A percentile compares a stretch with the other conserved stretches of the same genome.
phyloP scores from a whole-genome alignment of 192 early-diverging fungal genomes.

The Linnemannia zychae region DNA sequence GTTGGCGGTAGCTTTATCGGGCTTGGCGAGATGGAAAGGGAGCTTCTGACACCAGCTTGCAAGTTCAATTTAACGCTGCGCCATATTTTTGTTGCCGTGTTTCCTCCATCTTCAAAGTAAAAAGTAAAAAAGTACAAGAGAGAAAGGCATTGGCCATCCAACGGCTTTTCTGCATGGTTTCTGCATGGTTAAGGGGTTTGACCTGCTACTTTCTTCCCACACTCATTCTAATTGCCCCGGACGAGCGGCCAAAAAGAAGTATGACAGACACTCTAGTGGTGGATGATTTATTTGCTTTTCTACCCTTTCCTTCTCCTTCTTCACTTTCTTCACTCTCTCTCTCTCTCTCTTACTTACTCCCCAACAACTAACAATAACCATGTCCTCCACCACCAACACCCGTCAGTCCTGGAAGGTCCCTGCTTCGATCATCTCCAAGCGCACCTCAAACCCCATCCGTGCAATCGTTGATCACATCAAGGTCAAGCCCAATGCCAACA shows the following conservation, averaged over 20 bases:
- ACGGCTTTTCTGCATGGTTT: neutral
- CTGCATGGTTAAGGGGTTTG: neutral
- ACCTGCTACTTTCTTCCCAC: constrained; percentile 1
- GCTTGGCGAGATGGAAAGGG: too few species aligned
- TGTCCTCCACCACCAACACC: constrained; percentile 38
- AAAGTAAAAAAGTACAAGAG: too few species aligned
- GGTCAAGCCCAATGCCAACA: constrained; percentile 69
- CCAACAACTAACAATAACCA: constrained; percentile 3
- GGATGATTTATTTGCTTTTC: neutral
- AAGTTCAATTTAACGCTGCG: too few species aligned
- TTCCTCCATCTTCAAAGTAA: too few species aligned
- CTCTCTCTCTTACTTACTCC: neutral
- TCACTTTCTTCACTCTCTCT: neutral
- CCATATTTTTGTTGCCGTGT: too few species aligned
- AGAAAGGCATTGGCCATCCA: neutral
- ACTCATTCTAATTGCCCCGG: neutral
- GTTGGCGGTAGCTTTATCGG: too few species aligned
- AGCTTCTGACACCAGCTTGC: too few species aligned
- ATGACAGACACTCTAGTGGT: neutral
- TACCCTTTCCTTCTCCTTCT: neutral
- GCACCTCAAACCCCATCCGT: constrained; percentile 91
- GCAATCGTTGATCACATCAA: constrained; percentile 86
- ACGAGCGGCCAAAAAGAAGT: neutral
- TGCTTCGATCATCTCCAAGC: constrained; percentile 75
- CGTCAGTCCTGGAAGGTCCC: constrained; percentile 63